Base-by-base conservation (phyloP, 139 green algal genomes). In the Dunaliella primolecta region DNA sequence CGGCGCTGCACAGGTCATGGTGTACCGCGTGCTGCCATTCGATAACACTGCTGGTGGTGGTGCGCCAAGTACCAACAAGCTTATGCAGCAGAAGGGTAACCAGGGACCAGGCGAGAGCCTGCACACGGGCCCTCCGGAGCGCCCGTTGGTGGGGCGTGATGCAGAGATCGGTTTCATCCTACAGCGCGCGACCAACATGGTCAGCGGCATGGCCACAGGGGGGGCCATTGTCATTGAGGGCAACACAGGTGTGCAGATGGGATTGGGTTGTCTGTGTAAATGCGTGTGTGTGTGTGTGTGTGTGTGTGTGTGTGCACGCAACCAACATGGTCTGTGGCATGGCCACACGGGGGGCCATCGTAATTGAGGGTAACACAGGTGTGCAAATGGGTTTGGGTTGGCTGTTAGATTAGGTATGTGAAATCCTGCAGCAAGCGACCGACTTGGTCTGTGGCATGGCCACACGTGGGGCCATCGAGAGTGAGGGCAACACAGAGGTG, bases 181-280 rank as follows among this genome's bases (percentile, higher is more conserved):
- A 36, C 84, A 85, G 81, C 81, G 83, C 24, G 88, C 85, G 1
- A 81, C 88, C 24, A 87, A 78, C 81, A 89, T 91, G 88, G 86
- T 91, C 37, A 83, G 75, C 77, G 85, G 88, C 38, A 76, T 84
- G 56, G 85, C 81, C 37, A 55, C 55, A 0, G 90, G 90, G 25
- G 92, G 93, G 24, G 84, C 89, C 56, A 89, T 95, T 36, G 36
- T 95, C 35, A 83, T 96, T 1, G 92, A 95, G 83, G 93, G 93
- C 3, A 90, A 93, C 31, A 88, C 93, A 0, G 92, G 92, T 77
- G 78, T 2, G 81, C 2, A 64, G n/a, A n/a, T n/a, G n/a, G n/a
- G n/a, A n/a, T n/a, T n/a, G n/a, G n/a, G n/a, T n/a, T n/a, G n/a
- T n/a, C n/a, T n/a, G n/a, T n/a, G n/a, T n/a, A n/a, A n/a, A n/a